Conservation (phyloP, 495 filamentous ascomycete species). For the Trypethelium eluteriae region DNA sequence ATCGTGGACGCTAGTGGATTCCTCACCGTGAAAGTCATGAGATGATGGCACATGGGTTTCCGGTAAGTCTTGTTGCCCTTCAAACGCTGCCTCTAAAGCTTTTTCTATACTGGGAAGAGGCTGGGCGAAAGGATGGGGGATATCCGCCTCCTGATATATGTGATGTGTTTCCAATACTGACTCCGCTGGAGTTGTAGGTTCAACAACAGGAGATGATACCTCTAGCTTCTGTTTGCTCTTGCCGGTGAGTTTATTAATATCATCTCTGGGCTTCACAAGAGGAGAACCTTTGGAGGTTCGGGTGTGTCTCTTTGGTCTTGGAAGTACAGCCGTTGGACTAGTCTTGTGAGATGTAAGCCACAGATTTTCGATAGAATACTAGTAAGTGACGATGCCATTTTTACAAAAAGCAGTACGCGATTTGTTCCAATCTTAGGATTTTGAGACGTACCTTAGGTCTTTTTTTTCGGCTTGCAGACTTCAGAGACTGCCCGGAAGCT, state of each 20-base stretch:
- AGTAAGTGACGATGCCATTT: neutral
- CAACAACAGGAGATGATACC: constrained; percentile 1
- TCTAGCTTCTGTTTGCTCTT: neutral
- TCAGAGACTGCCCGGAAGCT: neutral
- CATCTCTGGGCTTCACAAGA: neutral
- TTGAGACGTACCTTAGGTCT: neutral
- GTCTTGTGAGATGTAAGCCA: neutral
- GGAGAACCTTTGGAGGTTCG: constrained; percentile 1
- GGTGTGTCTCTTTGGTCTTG: neutral
- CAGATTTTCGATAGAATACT: neutral
- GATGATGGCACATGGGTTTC: neutral
- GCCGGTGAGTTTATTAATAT: neutral
- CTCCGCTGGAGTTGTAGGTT: neutral
- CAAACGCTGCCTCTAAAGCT: neutral
- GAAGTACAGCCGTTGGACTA: neutral
- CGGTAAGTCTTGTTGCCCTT: neutral
- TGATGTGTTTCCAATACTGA: constrained; percentile 9
- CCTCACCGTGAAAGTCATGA: neutral
- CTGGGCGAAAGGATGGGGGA: neutral
- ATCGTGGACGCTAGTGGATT: neutral
- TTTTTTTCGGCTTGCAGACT: neutral
- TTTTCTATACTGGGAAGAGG: constrained; percentile 1
- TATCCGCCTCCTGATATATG: neutral
- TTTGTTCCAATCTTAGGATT: neutral
- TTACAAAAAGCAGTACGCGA: neutral